phyloP scores from a whole-genome alignment of 2,329 filamentous ascomycete species.

The Berkeleyomyces basicola region DNA sequence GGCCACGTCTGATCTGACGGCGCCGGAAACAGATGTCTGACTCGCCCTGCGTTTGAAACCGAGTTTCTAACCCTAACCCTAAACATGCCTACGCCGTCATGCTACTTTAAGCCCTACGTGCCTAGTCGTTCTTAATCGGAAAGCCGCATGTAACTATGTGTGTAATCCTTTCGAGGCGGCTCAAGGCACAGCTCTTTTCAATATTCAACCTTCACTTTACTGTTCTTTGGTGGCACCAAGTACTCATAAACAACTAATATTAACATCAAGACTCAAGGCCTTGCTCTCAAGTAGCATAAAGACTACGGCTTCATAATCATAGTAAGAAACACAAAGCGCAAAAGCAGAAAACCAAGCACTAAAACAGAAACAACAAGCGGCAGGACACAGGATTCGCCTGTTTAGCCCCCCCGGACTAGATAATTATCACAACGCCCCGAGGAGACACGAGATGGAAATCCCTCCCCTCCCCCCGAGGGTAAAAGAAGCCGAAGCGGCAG shows the following conservation, averaged over 20 bases:
- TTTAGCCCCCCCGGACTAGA: not conserved
- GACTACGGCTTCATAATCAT: not conserved
- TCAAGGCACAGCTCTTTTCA: too few relatives aligned
- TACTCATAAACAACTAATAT: not conserved
- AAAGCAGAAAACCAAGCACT: not conserved
- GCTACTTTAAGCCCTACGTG: too few relatives aligned
- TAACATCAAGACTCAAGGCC: not conserved
- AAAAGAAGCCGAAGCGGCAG: not conserved
- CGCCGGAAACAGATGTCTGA: too few relatives aligned
- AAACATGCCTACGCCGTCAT: too few relatives aligned
- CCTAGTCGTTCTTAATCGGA: too few relatives aligned
- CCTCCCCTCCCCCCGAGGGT: not conserved
- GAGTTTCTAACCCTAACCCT: too few relatives aligned
- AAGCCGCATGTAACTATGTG: too few relatives aligned
- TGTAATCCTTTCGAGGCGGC: too few relatives aligned
- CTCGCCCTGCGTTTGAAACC: too few relatives aligned
- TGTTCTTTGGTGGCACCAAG: not conserved
- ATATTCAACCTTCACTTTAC: too few relatives aligned
- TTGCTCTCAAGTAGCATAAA: not conserved
- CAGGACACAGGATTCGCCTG: slow-evolving; percentile 1
- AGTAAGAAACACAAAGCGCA: not conserved
- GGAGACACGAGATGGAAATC: not conserved
- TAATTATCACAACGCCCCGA: not conserved
- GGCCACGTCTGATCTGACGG: too few relatives aligned
- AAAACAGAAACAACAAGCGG: not conserved